Evolutionary conservation across 2,329 filamentous ascomycete genomes (phyloP).

Genomic region (Volutella citrinella): DNA sequence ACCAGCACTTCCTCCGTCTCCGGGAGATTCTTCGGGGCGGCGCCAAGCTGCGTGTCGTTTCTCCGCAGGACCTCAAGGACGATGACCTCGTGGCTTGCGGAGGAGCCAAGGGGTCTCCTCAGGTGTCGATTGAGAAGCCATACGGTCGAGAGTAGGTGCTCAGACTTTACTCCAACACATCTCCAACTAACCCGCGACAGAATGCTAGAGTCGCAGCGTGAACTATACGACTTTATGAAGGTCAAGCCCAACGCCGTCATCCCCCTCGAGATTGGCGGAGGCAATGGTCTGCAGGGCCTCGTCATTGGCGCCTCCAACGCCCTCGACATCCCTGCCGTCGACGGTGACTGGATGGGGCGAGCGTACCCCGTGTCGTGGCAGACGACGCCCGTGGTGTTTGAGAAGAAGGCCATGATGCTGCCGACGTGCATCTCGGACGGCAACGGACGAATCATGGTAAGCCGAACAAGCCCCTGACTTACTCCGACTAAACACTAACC

Average conservation of each 20-base stretch:
- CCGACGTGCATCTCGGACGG: conserved; percentile 21
- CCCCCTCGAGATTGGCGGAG: conserved; percentile 45
- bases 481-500: too few species aligned
- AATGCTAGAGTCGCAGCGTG: too few species aligned
- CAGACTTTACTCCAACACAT: too few species aligned
- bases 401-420: conserved; percentile 33
- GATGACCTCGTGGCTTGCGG: conserved; percentile 47
- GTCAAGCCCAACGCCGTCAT: conserved; percentile 30
- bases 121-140: conserved; percentile 54
- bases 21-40: conserved; percentile 44
- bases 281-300: conserved; percentile 45
- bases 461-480: too few species aligned
- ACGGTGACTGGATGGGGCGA: conserved; percentile 37
- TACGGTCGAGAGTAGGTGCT: conserved; percentile 18
- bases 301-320: conserved; percentile 34
- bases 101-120: conserved; percentile 54
- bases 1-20: conserved; percentile 44
- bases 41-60: conserved; percentile 46
- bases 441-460: conserved; percentile 20
- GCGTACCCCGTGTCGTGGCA: conserved; percentile 28
- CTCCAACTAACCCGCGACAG: too few species aligned
- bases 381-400: conserved; percentile 23
- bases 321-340: conserved; percentile 34
- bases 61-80: conserved; percentile 43
- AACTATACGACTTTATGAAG: conserved; percentile 9